phyloP scores from a whole-genome alignment of 345 rosid species.

The Clausena lansium region DNA sequence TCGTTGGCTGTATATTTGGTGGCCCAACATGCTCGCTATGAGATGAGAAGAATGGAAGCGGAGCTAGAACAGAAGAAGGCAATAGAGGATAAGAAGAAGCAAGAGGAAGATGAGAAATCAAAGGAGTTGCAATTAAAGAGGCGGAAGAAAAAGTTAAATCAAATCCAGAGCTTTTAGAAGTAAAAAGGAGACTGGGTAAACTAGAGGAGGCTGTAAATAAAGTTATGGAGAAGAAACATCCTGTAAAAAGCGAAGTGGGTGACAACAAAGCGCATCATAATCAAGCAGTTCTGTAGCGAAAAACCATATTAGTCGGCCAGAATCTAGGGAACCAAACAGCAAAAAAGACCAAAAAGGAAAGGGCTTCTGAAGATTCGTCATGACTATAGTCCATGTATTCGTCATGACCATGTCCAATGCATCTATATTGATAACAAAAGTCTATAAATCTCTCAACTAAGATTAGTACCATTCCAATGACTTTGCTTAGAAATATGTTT shows the following conservation, averaged over 20 bases:
- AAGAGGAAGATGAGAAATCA: slow-evolving; percentile 53
- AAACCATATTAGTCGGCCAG: slow-evolving; percentile 3
- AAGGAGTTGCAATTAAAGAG: slow-evolving; percentile 46
- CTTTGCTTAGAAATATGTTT: too few species aligned
- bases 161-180: slow-evolving; percentile 43
- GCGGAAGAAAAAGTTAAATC: slow-evolving; percentile 38
- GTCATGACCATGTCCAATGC: too few species aligned
- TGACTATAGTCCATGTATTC: too few species aligned
- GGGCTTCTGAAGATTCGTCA: too few species aligned
- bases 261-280: slow-evolving; percentile 8
- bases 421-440: too few species aligned
- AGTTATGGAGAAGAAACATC: slow-evolving; percentile 35
- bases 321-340: slow-evolving; percentile 16
- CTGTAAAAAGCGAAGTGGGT: slow-evolving; percentile 3
- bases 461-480: too few species aligned
- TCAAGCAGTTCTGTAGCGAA: slow-evolving; percentile 23
- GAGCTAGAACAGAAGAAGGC: slow-evolving; percentile 58
- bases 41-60: slow-evolving; percentile 83
- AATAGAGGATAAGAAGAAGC: slow-evolving; percentile 33
- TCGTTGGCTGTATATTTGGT: slow-evolving; percentile 85
- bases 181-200: slow-evolving; percentile 66
- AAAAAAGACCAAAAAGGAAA: neutral
- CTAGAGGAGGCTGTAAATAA: slow-evolving; percentile 70
- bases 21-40: slow-evolving; percentile 80
- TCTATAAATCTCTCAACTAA: too few species aligned